Evolutionary conservation across 768 basidiomycete genomes (phyloP).

Genomic region (Suillus variegatus): DNA sequence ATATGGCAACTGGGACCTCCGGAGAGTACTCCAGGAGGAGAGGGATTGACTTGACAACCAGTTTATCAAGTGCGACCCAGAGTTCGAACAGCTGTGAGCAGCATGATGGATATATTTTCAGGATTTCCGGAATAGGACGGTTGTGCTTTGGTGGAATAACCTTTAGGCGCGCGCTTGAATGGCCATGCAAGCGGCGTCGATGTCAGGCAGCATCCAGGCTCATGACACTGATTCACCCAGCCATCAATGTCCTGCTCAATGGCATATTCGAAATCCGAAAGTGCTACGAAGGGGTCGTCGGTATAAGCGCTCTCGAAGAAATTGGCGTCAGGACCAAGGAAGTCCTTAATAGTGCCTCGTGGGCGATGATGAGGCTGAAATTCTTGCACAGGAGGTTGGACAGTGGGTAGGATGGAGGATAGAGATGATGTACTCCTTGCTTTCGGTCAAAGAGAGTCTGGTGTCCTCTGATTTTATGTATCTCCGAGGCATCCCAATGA

Average conservation of each 20-base stretch:
- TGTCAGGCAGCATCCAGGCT: constrained; percentile 16
- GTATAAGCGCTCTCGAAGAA: constrained; percentile 19
- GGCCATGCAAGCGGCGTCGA: constrained; percentile 22
- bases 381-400: constrained; percentile 5
- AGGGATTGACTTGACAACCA: constrained; percentile 35
- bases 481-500: constrained; percentile 23
- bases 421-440: constrained; percentile 28
- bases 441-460: constrained; percentile 32
- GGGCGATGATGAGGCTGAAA: constrained; percentile 7
- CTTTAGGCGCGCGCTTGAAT: constrained; percentile 29
- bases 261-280: constrained; percentile 40
- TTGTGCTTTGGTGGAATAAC: constrained; percentile 29
- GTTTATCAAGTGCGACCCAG: constrained; percentile 48
- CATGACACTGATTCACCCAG: constrained; percentile 31
- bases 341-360: constrained; percentile 20
- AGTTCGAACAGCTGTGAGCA: constrained; percentile 47
- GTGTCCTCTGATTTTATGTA: constrained; percentile 36
- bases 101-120: constrained; percentile 39
- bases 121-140: constrained; percentile 35
- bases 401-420: constrained; percentile 12
- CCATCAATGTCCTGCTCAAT: constrained; percentile 31
- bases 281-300: constrained; percentile 17
- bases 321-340: constrained; percentile 13
- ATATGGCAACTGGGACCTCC: constrained; percentile 38
- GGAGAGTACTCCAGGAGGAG: constrained; percentile 47